Evolutionary conservation across 2,329 filamentous ascomycete species (phyloP), one percentile per base, ranked within the genome.

Genomic region (Sarocladium brachiariae): DNA sequence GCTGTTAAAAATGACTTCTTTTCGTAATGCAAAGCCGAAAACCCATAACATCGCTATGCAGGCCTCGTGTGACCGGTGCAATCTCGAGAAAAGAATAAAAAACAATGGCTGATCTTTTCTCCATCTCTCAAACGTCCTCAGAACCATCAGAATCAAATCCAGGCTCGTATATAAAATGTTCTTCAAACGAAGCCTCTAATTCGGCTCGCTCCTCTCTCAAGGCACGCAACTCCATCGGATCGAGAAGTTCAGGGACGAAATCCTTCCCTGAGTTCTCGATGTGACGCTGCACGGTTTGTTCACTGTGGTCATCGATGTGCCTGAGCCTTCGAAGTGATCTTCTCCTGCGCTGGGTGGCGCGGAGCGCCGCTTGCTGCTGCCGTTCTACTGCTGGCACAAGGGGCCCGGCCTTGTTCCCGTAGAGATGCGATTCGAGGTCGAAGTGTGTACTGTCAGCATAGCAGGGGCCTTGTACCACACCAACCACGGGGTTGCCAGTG

Each of bases 391-490:
- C 56, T 2, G 71, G 69, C 6, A 77, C 56, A 4, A 83, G 65
- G 2, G 75, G 77, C 39, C 60, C 61, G 1, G 50, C 51, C 0
- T 68, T 65, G 37, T 80, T 70, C 2, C 63, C 60, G 16, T 75
- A 58, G 2, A 70, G 55, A 55, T 84, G 80, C 1, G 71, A 71
- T 5, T 80, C 74, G 4, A 53, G 57, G 3, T 73, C 64, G 57
- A 71, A 81, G 2, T 80, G 62, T 1, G 65, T 65, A 0, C 74
- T 72, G 2, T 63, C 55, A 1, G 64, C 53, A 56, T 84, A 84
- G 2, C 64, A 62, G 0, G 74, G 72, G 1, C 80, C 81, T 57
- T 84, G 75, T 2, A 82, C 70, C 4, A 71, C 76, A 24, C 80
- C 80, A 24, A 83, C 63, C 5, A 70, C 69, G 2, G 67, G 73